phyloP scores from a whole-genome alignment of 768 basidiomycete genomes.

The Pisolithus marmoratus region DNA sequence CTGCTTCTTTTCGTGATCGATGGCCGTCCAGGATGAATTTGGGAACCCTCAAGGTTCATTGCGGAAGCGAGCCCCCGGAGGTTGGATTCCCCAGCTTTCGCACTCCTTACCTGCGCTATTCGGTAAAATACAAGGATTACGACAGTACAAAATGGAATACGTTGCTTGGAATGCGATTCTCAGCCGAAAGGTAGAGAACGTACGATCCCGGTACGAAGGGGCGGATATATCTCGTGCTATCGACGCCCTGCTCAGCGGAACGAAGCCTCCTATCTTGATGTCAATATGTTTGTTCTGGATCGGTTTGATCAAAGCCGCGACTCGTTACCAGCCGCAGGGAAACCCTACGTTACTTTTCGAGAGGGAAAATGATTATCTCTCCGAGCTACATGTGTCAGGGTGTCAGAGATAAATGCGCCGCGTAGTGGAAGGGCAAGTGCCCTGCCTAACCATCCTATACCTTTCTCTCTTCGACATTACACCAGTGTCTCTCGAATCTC shows the following conservation, averaged over 20 bases:
- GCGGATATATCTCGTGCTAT: conserved; percentile 14
- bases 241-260: conserved; percentile 17
- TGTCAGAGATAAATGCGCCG: not conserved
- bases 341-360: conserved; percentile 13
- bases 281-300: conserved; percentile 13
- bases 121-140: conserved; percentile 23
- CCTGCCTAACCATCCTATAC: not conserved
- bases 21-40: conserved; percentile 21
- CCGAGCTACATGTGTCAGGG: no score
- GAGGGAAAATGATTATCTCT: conserved; percentile 14
- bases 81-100: conserved; percentile 14
- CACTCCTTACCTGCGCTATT: conserved; percentile 18
- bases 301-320: conserved; percentile 12
- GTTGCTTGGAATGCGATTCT: conserved; percentile 11
- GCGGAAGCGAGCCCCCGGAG: conserved; percentile 5
- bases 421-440: not conserved
- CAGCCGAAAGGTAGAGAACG: conserved; percentile 6
- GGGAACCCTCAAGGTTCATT: conserved; percentile 10
- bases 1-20: conserved; percentile 23
- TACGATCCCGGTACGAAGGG: conserved; percentile 13
- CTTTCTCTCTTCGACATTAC: not conserved
- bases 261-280: conserved; percentile 5
- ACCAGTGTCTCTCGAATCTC: not conserved
- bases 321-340: conserved; percentile 7
- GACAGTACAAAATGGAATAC: conserved; percentile 10